Percentiles rank a stretch among this genome's conserved stretches.
phyloP scores from a whole-genome alignment of 257 asterid genomes.

The Solanum arcanum region DNA sequence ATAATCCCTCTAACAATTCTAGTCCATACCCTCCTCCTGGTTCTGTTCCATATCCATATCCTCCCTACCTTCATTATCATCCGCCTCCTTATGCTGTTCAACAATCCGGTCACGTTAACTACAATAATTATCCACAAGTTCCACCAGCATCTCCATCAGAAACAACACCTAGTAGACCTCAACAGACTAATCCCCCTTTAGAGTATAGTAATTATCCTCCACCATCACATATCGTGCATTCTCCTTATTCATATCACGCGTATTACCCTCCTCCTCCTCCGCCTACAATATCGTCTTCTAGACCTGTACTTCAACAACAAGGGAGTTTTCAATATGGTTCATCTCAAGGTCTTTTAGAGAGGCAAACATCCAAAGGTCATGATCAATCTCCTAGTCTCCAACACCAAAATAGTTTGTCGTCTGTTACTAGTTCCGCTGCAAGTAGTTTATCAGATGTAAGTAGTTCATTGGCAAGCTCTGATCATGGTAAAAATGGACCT shows the following conservation, averaged over 20 bases:
- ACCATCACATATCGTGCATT: slow-evolving; percentile 24
- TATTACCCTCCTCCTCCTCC: slow-evolving; percentile 32
- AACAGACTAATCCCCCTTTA: not conserved
- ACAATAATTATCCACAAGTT: slow-evolving; percentile 17
- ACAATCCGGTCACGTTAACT: slow-evolving; percentile 20
- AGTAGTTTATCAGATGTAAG: not conserved
- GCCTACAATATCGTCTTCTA: slow-evolving; percentile 6
- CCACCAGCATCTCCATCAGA: slow-evolving; percentile 8
- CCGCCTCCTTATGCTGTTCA: slow-evolving; percentile 32
- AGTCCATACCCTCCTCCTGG: slow-evolving; percentile 19
- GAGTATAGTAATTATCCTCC: slow-evolving; percentile 20
- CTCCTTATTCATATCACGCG: slow-evolving; percentile 35
- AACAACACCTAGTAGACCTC: not conserved
- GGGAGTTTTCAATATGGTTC: slow-evolving; percentile 40
- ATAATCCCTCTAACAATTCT: slow-evolving; percentile 18
- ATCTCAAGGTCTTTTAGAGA: slow-evolving; percentile 20
- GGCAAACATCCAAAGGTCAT: slow-evolving; percentile 25
- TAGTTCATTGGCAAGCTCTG: slow-evolving; percentile 14
- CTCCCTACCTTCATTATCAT: slow-evolving; percentile 37
- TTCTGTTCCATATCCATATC: slow-evolving; percentile 27
- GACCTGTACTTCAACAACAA: slow-evolving; percentile 16
- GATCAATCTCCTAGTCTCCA: slow-evolving; percentile 14
- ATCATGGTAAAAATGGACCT: slow-evolving; percentile 15
- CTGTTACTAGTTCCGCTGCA: not conserved
- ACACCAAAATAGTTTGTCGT: slow-evolving; percentile 26